phyloP scores from a whole-genome alignment of 2,329 filamentous ascomycete species.

The Arthrobotrys sphaeroides region DNA sequence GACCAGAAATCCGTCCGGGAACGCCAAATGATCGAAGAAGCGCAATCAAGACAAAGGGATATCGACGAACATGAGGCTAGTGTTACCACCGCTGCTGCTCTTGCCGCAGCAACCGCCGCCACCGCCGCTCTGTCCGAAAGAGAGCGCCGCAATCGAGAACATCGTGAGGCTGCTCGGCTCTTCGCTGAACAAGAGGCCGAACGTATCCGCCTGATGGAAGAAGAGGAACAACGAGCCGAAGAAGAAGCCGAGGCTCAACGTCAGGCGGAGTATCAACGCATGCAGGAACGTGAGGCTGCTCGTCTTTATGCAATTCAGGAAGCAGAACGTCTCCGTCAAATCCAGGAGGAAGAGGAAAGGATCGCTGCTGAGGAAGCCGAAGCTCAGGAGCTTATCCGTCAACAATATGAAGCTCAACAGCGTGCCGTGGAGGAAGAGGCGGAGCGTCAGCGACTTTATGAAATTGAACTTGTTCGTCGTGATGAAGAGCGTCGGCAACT shows the following conservation, averaged over 20 bases:
- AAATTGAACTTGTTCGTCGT: conserved; percentile 32
- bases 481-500: conserved; percentile 46
- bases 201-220: conserved; percentile 36
- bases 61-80: conserved; percentile 26
- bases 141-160: conserved; percentile 44
- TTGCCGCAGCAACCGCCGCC: conserved; percentile 24
- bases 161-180: conserved; percentile 36
- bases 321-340: conserved; percentile 38
- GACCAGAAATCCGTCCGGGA: background rate
- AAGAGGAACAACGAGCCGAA: conserved; percentile 12
- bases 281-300: conserved; percentile 36
- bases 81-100: conserved; percentile 12
- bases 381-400: conserved; percentile 28
- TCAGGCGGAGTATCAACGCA: conserved; percentile 18
- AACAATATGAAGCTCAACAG: conserved; percentile 49
- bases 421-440: conserved; percentile 18
- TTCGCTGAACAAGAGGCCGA: conserved; percentile 40
- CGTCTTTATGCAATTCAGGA: conserved; percentile 40
- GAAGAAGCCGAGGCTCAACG: conserved; percentile 39
- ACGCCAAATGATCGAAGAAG: conserved; percentile 24
- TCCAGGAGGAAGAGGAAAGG: conserved; percentile 36
- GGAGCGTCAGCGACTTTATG: conserved; percentile 16
- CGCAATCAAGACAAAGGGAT: conserved; percentile 28
- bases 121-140: conserved; percentile 24
- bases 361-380: conserved; percentile 39